Evolutionary conservation across 805 yeast species (phyloP).

Genomic region (Zygosaccharomyces kombuchaensis): DNA sequence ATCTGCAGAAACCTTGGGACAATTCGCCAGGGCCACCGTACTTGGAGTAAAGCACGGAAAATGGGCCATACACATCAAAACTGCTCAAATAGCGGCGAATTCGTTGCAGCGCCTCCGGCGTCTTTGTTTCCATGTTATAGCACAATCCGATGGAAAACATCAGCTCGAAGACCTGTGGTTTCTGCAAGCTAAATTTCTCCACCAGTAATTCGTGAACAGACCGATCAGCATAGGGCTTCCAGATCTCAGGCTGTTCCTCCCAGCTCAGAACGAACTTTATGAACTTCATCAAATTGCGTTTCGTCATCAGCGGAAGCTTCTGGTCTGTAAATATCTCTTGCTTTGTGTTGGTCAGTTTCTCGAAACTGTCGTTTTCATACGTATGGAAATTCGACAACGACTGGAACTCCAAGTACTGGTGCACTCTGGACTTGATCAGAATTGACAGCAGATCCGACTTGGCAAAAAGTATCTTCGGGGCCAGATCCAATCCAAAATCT

Average conservation of each 20-base stretch:
- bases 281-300: constrained; percentile 80
- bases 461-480: constrained; percentile 85
- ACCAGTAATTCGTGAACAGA: constrained; percentile 58
- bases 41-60: constrained; percentile 88
- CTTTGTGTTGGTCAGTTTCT: constrained; percentile 77
- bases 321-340: constrained; percentile 93
- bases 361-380: constrained; percentile 88
- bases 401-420: constrained; percentile 88
- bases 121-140: constrained; percentile 51
- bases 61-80: constrained; percentile 87
- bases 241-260: constrained; percentile 52
- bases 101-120: constrained; percentile 72
- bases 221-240: constrained; percentile 51
- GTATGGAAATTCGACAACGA: constrained; percentile 85
- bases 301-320: constrained; percentile 64
- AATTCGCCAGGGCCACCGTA: constrained; percentile 96
- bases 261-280: constrained; percentile 79
- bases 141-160: constrained; percentile 84
- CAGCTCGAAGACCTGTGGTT: constrained; percentile 75
- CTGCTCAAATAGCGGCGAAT: constrained; percentile 80
- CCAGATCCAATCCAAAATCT: constrained; percentile 82
- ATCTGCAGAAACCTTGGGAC: constrained; percentile 93
- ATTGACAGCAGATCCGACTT: constrained; percentile 80
- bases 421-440: constrained; percentile 78
- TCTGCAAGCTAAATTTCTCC: constrained; percentile 63